Conservation (phyloP, 768 basidiomycete species). For the Lactifluus hygrophoroides region DNA sequence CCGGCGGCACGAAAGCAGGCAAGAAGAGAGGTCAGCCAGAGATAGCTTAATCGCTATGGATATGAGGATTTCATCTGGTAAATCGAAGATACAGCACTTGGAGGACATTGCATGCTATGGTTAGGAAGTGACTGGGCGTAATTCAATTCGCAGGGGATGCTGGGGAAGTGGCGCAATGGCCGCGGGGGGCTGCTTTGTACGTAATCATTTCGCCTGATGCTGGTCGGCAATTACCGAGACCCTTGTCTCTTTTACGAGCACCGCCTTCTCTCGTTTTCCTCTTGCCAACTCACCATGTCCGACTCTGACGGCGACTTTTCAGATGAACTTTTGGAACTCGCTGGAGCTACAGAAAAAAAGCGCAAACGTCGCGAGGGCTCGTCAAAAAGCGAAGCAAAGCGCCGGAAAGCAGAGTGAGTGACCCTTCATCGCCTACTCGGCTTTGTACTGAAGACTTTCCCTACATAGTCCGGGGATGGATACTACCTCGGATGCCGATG, state of each 20-base stretch:
- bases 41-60: background rate
- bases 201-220: background rate
- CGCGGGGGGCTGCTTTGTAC: too few species aligned
- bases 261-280: too few species aligned
- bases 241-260: too few species aligned
- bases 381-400: constrained; percentile 43
- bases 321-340: constrained; percentile 77
- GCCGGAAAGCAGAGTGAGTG: constrained; percentile 67
- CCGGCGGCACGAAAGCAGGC: background rate
- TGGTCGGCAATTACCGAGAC: background rate
- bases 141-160: too few species aligned
- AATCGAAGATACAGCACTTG: background rate
- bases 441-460: background rate
- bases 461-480: background rate
- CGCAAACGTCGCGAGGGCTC: constrained; percentile 48
- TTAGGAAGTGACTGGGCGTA: too few species aligned
- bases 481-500: constrained; percentile 43
- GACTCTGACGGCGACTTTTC: constrained; percentile 44
- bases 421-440: background rate
- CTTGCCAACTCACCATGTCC: constrained; percentile 37
- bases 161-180: too few species aligned
- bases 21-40: background rate
- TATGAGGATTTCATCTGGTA: constrained; percentile 11
- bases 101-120: background rate
- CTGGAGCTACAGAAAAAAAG: constrained; percentile 59